Evolutionary conservation across 306 rosid genomes (phyloP).

Genomic region (Sicyos edulis): DNA sequence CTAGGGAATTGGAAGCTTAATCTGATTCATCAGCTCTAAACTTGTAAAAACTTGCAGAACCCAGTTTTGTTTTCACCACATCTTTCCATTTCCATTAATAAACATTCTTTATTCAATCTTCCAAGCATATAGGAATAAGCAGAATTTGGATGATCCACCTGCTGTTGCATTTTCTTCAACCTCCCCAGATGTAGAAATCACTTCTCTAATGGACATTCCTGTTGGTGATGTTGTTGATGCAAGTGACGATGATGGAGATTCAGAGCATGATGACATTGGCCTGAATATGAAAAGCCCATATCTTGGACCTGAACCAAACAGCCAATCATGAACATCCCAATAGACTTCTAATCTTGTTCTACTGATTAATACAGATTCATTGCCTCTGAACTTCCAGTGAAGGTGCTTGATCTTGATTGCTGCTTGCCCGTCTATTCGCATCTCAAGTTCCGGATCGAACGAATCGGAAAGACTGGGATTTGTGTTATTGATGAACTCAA

Average conservation of each 20-base stretch:
- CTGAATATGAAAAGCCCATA: conserved; percentile 73
- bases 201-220: conserved; percentile 32
- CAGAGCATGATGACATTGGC: conserved; percentile 34
- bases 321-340: conserved; percentile 98
- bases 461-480: conserved; percentile 28
- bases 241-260: conserved; percentile 18
- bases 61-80: conserved; percentile 2
- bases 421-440: conserved; percentile 66
- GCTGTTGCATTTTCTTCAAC: conserved; percentile 10
- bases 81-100: background rate
- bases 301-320: conserved; percentile 66
- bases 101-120: conserved; percentile 39
- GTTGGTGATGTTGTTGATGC: conserved; percentile 16
- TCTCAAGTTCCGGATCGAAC: conserved; percentile 77
- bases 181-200: conserved; percentile 26
- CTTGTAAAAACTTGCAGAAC: conserved; percentile 15
- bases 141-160: conserved; percentile 34
- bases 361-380: conserved; percentile 47
- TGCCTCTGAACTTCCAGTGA: conserved; percentile 96
- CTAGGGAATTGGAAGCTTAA: conserved; percentile 18
- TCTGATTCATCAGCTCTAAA: conserved; percentile 3
- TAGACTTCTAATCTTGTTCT: conserved; percentile 60
- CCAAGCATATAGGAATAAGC: conserved; percentile 85
- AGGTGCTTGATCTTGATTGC: conserved; percentile 71
- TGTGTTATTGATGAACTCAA: conserved; percentile 43